Percentiles rank a stretch among this genome's conserved stretches.
These are phyloP conservation scores for Cryoendolithus antarcticus DNA, from an alignment of 2,329 filamentous ascomycete genomes.

Conservation along the genomic window DNA sequence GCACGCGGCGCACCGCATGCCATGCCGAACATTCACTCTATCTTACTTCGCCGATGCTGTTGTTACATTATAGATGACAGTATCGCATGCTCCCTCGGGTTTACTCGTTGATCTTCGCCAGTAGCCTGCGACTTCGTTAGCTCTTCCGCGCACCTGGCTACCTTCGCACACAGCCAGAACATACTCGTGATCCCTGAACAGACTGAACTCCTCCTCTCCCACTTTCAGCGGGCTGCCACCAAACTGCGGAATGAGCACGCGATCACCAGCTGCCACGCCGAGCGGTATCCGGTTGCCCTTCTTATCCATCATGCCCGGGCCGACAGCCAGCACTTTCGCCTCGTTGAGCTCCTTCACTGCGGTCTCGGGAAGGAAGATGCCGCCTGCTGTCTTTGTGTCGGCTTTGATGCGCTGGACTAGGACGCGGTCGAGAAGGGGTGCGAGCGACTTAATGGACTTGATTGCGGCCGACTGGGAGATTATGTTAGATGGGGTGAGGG, in stretches of 20 bases:
- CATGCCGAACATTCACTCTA: too few species aligned
- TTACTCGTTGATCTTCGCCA: conserved; percentile 99
- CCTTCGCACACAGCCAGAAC: conserved; percentile 28
- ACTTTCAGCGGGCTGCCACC: conserved; percentile 94
- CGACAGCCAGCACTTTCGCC: conserved; percentile 89
- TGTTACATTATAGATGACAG: conserved; percentile 2
- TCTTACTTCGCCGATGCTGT: conserved; percentile 1
- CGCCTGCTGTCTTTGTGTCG: conserved; percentile 87
- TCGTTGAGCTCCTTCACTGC: conserved; percentile 98
- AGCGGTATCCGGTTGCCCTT: conserved; percentile 79
- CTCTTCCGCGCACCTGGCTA: neutral
- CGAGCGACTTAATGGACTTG: conserved; percentile 90
- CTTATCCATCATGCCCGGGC: conserved; percentile 75
- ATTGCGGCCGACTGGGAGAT: conserved; percentile 43
- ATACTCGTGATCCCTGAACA: conserved; percentile 98
- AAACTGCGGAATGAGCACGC: conserved; percentile 91
- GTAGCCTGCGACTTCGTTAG: conserved; percentile 49
- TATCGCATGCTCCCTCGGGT: conserved; percentile 14
- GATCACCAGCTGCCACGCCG: conserved; percentile 73
- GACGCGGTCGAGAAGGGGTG: conserved; percentile 92
- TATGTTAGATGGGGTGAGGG: neutral
- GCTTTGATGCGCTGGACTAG: conserved; percentile 97
- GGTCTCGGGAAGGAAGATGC: conserved; percentile 95
- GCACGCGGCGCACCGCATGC: too few species aligned
- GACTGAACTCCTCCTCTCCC: conserved; percentile 87